Base-by-base conservation (phyloP, 2,329 filamentous ascomycete genomes). In the Orbilia quercus region DNA sequence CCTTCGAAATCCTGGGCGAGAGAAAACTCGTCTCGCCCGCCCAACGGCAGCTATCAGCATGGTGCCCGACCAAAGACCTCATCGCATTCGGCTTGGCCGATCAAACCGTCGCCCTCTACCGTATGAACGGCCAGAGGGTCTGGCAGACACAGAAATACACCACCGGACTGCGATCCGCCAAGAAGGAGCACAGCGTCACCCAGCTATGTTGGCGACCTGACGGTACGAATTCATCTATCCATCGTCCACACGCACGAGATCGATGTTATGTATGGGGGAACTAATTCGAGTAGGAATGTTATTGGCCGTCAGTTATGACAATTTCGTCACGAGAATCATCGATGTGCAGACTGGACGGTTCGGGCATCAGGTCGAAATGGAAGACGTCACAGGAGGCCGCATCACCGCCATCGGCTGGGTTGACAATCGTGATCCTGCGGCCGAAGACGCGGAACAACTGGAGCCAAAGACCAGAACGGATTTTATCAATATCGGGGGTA, bases 41-140 rank as follows among this genome's bases (percentile, higher is more conserved):
- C 25, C 76, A 77, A 20, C 66, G 64, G 42, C 76, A 73, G 22
- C 65, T 78, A 4, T 69, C 74, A 58, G 71, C 75, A 38, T 78
- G 77, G 77, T 77, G 77, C 65, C 77, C 77, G 9, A 75, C 74
- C 14, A 76, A 77, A 51, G 77, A 78, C 42, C 60, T 78, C 11
- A 76, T 78, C 36, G 77, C 75, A 23, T 62, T 77, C 31, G 74
- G 76, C 16, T 75, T 76, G 25, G 75, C 70, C 1, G 76, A 77
- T 54, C 75, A 78, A 25, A 78, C 74, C 51, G 76, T 78, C 20
- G 67, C 75, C 2, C 62, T 78, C 34, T 78, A 78, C 47, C 75
- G 77, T 12, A 78, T 78, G 75, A 78, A 78, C 42, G 77, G 77
- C 2, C 77, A 78, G 63, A 76, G 76, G 31, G 77, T 78, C 16